These are phyloP conservation scores for Podospora anserina DNA, from an alignment of 495 filamentous ascomycete genomes.

Conservation along the genomic window DNA sequence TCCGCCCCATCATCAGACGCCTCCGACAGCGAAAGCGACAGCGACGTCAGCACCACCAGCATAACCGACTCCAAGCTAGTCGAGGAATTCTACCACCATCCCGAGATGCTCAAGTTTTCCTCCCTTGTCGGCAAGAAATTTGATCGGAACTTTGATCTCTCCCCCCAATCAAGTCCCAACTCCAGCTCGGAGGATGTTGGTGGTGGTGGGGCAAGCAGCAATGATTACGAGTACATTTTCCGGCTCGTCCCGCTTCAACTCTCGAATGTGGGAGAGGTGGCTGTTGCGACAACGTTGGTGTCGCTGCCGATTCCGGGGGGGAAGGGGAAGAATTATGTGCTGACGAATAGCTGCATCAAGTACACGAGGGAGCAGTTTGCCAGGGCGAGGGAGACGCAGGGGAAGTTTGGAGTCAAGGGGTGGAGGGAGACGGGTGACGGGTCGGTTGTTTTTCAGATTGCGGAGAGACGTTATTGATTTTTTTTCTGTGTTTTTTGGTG, in stretches of 20 bases:
- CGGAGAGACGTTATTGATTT: not conserved
- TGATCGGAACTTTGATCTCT: not conserved
- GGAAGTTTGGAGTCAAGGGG: constrained; percentile 2
- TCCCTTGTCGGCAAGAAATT: constrained; percentile 1
- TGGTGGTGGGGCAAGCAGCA: not conserved
- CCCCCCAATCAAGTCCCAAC: not conserved
- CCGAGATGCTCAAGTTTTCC: constrained; percentile 3
- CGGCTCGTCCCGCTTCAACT: not conserved
- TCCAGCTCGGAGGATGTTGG: not conserved
- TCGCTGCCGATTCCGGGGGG: not conserved
- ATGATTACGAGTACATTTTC: not conserved
- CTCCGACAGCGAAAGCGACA: not conserved
- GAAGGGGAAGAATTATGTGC: constrained; percentile 4
- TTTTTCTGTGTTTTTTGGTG: not conserved
- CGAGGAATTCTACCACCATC: not conserved
- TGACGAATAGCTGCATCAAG: constrained; percentile 6
- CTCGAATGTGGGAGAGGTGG: not conserved
- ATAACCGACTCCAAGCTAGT: not conserved
- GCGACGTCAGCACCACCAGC: not conserved
- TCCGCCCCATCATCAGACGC: not conserved
- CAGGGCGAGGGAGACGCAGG: not conserved
- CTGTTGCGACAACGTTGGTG: constrained; percentile 1
- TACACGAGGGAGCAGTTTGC: constrained; percentile 1
- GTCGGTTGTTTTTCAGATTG: constrained; percentile 5
- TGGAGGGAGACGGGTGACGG: not conserved